A percentile compares a stretch with the other conserved stretches of the same genome.
These are phyloP conservation scores for Phytomonas sp. DNA, from an alignment of 208 protist genomes.

Conservation along the genomic window DNA sequence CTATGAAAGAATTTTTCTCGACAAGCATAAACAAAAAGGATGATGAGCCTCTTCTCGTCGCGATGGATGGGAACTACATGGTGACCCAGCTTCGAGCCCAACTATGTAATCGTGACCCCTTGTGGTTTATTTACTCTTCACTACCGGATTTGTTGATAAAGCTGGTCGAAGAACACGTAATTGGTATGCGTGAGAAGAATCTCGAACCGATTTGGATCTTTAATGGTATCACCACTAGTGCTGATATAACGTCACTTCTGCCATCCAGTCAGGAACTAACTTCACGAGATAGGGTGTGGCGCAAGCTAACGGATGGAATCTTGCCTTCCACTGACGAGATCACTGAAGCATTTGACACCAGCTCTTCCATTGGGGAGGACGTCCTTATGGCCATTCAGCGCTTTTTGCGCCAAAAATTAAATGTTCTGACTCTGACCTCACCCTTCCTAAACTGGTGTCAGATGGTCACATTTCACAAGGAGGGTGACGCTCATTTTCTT, in stretches of 20 bases:
- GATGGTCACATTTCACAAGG: constrained; percentile 73
- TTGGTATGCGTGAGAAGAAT: constrained; percentile 43
- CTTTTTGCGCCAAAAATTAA: constrained; percentile 55
- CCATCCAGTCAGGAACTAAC: constrained; percentile 42
- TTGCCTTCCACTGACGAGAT: constrained; percentile 39
- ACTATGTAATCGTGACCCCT: constrained; percentile 47
- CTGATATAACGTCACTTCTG: constrained; percentile 74
- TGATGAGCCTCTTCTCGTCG: constrained; percentile 41
- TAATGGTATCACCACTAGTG: constrained; percentile 69
- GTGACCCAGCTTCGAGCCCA: constrained; percentile 50
- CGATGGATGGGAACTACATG: constrained; percentile 76
- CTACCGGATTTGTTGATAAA: constrained; percentile 57
- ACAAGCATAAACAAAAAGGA: constrained; percentile 28
- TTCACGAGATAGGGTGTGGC: constrained; percentile 57
- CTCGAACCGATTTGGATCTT: constrained; percentile 83
- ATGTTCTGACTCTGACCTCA: constrained; percentile 59
- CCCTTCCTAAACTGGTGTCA: constrained; percentile 85
- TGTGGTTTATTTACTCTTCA: constrained; percentile 79
- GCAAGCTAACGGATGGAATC: constrained; percentile 38
- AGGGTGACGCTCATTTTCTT: constrained; percentile 61
- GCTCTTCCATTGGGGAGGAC: constrained; percentile 58
- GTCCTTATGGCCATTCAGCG: constrained; percentile 69
- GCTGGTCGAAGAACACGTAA: constrained; percentile 57
- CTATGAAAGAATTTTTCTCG: constrained; percentile 38
- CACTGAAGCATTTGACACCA: constrained; percentile 60